A percentile compares a stretch with the other conserved stretches of the same genome.
These are phyloP conservation scores for Arabis hirsuta DNA, from an alignment of 345 rosid species.

Conservation along the genomic window DNA sequence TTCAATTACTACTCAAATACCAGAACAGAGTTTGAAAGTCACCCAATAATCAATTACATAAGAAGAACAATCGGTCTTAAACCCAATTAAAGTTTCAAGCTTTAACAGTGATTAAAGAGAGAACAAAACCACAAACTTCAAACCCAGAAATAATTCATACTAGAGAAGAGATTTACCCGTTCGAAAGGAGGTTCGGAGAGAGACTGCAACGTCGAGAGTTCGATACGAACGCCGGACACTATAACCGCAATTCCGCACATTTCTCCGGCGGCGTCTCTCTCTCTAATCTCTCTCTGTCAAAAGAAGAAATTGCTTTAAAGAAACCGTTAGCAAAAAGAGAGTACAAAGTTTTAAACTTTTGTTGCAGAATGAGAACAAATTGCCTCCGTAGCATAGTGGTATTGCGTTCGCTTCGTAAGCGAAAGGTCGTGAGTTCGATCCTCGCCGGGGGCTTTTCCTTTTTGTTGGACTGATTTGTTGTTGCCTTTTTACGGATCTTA, in stretches of 20 bases:
- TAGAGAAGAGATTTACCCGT: slow-evolving; percentile 38
- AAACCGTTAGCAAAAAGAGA: no score
- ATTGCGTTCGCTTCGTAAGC: slow-evolving; percentile 99
- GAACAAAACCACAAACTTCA: slow-evolving; percentile 7
- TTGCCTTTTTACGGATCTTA: no score
- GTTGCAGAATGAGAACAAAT: no score
- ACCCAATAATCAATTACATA: slow-evolving; percentile 3
- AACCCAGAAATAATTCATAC: neutral
- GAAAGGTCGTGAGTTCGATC: slow-evolving; percentile 99
- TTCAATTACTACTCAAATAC: neutral
- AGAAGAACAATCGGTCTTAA: neutral
- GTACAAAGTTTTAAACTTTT: no score
- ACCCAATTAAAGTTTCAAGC: slow-evolving; percentile 4
- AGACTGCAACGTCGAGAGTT: slow-evolving; percentile 40
- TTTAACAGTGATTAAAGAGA: neutral
- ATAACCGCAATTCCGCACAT: slow-evolving; percentile 88
- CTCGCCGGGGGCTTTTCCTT: slow-evolving; percentile 62
- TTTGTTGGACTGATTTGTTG: no score
- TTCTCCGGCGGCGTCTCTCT: slow-evolving; percentile 31
- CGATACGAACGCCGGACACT: slow-evolving; percentile 61
- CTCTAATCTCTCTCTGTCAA: neutral
- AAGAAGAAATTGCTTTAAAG: no score
- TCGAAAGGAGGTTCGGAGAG: slow-evolving; percentile 42
- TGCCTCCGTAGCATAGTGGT: slow-evolving; percentile 98
- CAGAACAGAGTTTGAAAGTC: slow-evolving; percentile 7